A percentile compares a stretch with the other conserved stretches of the same genome.
Conservation (phyloP, 2,329 filamentous ascomycete genomes). For the Pseudogymnoascus sp. region DNA sequence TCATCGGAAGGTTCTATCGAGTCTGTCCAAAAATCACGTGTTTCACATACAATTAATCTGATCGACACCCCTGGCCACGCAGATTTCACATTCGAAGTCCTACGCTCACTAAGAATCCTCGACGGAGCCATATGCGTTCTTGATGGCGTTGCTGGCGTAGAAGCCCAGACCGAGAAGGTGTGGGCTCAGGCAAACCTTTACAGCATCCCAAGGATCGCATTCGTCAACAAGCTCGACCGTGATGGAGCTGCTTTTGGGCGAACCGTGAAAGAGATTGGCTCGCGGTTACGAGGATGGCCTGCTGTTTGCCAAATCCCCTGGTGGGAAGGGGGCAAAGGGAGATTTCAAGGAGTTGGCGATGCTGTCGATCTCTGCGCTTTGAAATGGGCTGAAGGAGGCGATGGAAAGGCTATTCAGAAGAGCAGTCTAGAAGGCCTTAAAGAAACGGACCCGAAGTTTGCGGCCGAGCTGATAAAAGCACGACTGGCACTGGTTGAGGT, state of each 20-base stretch:
- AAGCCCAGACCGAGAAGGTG: slow-evolving; percentile 94
- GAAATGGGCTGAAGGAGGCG: slow-evolving; percentile 58
- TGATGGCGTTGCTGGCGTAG: slow-evolving; percentile 86
- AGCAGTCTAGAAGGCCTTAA: slow-evolving; percentile 46
- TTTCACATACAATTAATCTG: slow-evolving; percentile 68
- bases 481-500: slow-evolving; percentile 71
- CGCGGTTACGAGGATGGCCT: slow-evolving; percentile 72
- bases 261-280: slow-evolving; percentile 77
- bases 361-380: slow-evolving; percentile 67
- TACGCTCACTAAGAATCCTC: slow-evolving; percentile 78
- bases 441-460: slow-evolving; percentile 39
- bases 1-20: slow-evolving; percentile 12
- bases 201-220: slow-evolving; percentile 72
- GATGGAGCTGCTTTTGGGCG: slow-evolving; percentile 74
- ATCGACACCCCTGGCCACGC: slow-evolving; percentile 97
- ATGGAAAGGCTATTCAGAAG: slow-evolving; percentile 53
- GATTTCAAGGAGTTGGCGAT: slow-evolving; percentile 78
- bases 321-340: slow-evolving; percentile 68
- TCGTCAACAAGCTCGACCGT: slow-evolving; percentile 78
- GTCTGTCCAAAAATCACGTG: slow-evolving; percentile 33
- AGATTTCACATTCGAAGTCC: slow-evolving; percentile 94
- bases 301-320: slow-evolving; percentile 91
- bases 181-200: slow-evolving; percentile 87
- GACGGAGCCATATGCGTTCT: slow-evolving; percentile 90
- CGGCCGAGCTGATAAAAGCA: slow-evolving; percentile 63